Evolutionary conservation across 805 yeast genomes (phyloP).

Genomic region (Metschnikowia orientalis): DNA sequence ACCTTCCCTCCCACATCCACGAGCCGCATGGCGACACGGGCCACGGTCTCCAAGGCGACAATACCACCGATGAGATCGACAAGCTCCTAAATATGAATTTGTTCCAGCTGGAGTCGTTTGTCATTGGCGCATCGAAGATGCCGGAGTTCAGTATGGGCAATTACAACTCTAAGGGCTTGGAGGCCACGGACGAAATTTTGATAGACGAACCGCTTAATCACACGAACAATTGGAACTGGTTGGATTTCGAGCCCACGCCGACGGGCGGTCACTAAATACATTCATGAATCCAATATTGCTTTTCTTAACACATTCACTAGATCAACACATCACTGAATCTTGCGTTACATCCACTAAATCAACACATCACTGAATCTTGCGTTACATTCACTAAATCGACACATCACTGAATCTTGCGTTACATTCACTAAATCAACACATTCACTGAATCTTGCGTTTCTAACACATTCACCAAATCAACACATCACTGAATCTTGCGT

Average conservation of each 20-base stretch:
- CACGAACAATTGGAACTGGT: slow-evolving; percentile 36
- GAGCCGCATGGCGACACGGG: slow-evolving; percentile 1
- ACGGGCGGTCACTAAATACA: slow-evolving; percentile 1
- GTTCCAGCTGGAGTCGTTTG: slow-evolving; percentile 32
- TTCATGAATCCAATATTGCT: too few species aligned
- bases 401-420: background rate
- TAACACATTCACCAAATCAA: too few species aligned
- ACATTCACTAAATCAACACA: too few species aligned
- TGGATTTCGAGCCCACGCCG: slow-evolving; percentile 32
- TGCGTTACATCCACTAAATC: too few species aligned
- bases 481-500: too few species aligned
- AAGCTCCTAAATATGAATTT: slow-evolving; percentile 36
- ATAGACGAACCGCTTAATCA: slow-evolving; percentile 18
- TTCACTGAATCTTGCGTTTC: too few species aligned
- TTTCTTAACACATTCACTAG: background rate
- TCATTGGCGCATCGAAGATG: slow-evolving; percentile 19
- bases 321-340: too few species aligned
- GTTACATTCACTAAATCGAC: too few species aligned
- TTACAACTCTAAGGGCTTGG: slow-evolving; percentile 20
- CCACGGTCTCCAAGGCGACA: slow-evolving; percentile 9
- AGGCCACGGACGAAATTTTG: slow-evolving; percentile 32
- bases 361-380: too few species aligned
- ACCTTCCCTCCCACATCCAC: slow-evolving; percentile 4
- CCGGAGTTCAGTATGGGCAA: slow-evolving; percentile 7
- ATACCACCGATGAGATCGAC: slow-evolving; percentile 36